Conservation (phyloP, 75 land plant species). For the Isoetes taiwanensis region DNA sequence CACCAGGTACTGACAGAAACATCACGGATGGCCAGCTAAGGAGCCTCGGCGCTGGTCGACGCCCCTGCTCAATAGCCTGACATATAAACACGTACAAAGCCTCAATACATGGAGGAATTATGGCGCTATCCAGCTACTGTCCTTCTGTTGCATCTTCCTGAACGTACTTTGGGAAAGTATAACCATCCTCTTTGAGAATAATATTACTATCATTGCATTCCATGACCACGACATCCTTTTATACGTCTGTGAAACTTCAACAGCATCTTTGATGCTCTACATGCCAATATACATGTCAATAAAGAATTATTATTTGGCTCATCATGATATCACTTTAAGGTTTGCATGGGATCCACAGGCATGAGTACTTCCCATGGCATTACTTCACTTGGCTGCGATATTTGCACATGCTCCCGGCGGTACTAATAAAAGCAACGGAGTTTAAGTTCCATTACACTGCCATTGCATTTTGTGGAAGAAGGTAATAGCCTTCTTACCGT, state of each 20-base stretch:
- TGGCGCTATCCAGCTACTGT: conserved; percentile 19
- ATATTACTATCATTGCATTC: conserved; percentile 41
- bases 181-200: conserved; percentile 19
- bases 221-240: conserved; percentile 16
- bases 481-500: conserved; percentile 25
- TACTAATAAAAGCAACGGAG: too few relatives aligned
- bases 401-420: conserved; percentile 12
- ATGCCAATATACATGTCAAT: conserved; percentile 49
- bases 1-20: too few relatives aligned
- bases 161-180: conserved; percentile 28
- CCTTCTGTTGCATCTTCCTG: conserved; percentile 21
- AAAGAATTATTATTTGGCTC: conserved; percentile 29
- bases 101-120: conserved; percentile 25
- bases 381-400: not conserved
- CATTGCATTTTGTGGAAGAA: conserved; percentile 32
- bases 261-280: conserved; percentile 20
- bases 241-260: conserved; percentile 18
- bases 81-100: too few relatives aligned
- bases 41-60: too few relatives aligned
- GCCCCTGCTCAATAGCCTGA: too few relatives aligned
- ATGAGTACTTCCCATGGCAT: conserved; percentile 62
- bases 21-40: too few relatives aligned
- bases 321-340: conserved; percentile 30
- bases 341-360: conserved; percentile 24
- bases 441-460: not conserved